A percentile compares a stretch with the other conserved stretches of the same genome.
Evolutionary conservation across 1,139 yeast species (phyloP).

Genomic region (Candida frijolesensis): DNA sequence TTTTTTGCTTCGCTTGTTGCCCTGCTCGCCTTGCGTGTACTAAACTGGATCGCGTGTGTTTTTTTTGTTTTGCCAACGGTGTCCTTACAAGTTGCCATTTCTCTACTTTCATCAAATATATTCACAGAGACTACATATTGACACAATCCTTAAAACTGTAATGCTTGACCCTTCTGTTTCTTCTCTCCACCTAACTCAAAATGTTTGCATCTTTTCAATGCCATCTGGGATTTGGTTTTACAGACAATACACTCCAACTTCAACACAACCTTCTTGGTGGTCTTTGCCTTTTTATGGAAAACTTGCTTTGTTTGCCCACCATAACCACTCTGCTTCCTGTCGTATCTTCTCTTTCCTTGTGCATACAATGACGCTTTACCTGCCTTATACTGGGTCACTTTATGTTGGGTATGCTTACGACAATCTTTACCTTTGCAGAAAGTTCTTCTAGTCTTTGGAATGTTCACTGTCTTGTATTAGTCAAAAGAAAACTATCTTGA

Average conservation of each 20-base stretch:
- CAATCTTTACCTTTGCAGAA: constrained; percentile 2
- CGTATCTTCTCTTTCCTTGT: constrained; percentile 5
- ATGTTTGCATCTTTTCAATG: constrained; percentile 2
- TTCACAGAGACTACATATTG: not conserved
- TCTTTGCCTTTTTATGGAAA: constrained; percentile 3
- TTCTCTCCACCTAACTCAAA: constrained; percentile 3
- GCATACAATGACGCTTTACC: constrained; percentile 4
- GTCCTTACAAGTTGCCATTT: not conserved
- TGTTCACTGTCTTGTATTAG: not conserved
- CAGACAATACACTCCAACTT: constrained; percentile 2
- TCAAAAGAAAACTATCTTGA: not conserved
- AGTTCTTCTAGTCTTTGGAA: constrained; percentile 4
- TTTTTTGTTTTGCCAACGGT: not conserved
- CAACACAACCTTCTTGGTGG: constrained; percentile 3
- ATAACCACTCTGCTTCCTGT: constrained; percentile 1
- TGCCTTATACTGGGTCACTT: constrained; percentile 2
- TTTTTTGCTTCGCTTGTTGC: not conserved
- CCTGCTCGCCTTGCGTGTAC: not conserved
- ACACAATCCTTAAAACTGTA: constrained; percentile 65
- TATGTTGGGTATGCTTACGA: constrained; percentile 1
- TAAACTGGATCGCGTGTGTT: not conserved
- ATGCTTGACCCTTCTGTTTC: constrained; percentile 70
- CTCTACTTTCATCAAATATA: not conserved
- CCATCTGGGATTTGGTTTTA: not conserved
- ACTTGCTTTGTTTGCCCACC: constrained; percentile 3